A percentile compares a stretch with the other conserved stretches of the same genome.
Conservation (phyloP, 2,329 filamentous ascomycete genomes). For the Tolypocladium tundrense region DNA sequence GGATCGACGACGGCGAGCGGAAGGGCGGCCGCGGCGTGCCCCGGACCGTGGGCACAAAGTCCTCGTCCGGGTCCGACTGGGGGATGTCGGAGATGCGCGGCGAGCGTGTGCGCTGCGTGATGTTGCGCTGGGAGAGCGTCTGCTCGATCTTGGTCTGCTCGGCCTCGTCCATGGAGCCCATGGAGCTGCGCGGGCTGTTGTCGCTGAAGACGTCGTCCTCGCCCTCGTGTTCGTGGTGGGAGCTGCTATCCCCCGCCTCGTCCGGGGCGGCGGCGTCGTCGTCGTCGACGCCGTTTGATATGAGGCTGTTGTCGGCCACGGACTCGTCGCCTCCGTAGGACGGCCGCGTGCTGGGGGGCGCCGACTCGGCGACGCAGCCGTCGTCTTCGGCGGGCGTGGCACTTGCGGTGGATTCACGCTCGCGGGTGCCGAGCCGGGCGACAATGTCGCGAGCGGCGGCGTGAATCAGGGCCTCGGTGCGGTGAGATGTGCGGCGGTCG, state of each 20-base stretch:
- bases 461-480: constrained; percentile 43
- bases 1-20: constrained; percentile 58
- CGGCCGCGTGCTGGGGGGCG: constrained; percentile 6
- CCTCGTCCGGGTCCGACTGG: constrained; percentile 32
- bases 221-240: constrained; percentile 41
- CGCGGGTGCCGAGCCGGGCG: constrained; percentile 30
- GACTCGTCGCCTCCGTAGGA: constrained; percentile 13
- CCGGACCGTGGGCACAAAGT: constrained; percentile 45
- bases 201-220: constrained; percentile 52
- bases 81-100: constrained; percentile 41
- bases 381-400: constrained; percentile 7
- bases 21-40: constrained; percentile 54
- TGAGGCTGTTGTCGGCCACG: constrained; percentile 4
- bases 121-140: constrained; percentile 16
- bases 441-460: constrained; percentile 41
- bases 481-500: constrained; percentile 28
- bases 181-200: constrained; percentile 44
- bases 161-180: constrained; percentile 36
- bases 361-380: constrained; percentile 14
- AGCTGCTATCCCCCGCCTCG: constrained; percentile 33
- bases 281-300: constrained; percentile 6
- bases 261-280: constrained; percentile 9
- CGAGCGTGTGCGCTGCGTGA: constrained; percentile 17
- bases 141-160: constrained; percentile 23
- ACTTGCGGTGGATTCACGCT: not conserved